A percentile compares a stretch with the other conserved stretches of the same genome.
Evolutionary conservation across 768 basidiomycete species (phyloP).

Genomic region (Mycena amicta): DNA sequence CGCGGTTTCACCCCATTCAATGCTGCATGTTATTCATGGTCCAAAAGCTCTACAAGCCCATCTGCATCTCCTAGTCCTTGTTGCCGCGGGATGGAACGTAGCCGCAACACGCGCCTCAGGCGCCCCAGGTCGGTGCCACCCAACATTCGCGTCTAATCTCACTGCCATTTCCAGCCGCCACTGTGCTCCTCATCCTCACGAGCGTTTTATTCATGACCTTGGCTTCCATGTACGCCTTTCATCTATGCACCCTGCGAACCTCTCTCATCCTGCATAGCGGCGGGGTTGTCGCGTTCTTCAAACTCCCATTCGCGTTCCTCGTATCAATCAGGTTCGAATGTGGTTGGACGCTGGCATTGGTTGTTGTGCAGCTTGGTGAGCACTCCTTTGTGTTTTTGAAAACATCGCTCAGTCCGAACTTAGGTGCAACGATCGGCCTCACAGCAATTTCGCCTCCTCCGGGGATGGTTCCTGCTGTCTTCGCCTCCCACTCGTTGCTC

Average conservation of each 20-base stretch:
- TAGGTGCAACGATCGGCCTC: slow-evolving; percentile 17
- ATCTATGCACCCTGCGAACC: not conserved
- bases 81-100: slow-evolving; percentile 17
- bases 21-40: not conserved
- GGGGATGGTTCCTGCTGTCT: slow-evolving; percentile 8
- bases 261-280: slow-evolving; percentile 6
- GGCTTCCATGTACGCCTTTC: not conserved
- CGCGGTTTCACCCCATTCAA: not conserved
- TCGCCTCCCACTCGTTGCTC: slow-evolving; percentile 12
- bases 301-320: slow-evolving; percentile 13
- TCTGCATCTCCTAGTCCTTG: slow-evolving; percentile 13
- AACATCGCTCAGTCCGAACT: not conserved
- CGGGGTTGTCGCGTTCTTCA: slow-evolving; percentile 11
- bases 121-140: slow-evolving; percentile 4
- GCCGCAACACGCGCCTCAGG: slow-evolving; percentile 6
- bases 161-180: slow-evolving; percentile 13
- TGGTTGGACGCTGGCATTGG: slow-evolving; percentile 6
- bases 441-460: slow-evolving; percentile 8
- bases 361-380: slow-evolving; percentile 13
- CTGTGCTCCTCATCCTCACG: slow-evolving; percentile 15
- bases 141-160: not conserved
- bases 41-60: slow-evolving; percentile 14
- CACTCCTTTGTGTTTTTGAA: not conserved
- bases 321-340: slow-evolving; percentile 17
- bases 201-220: slow-evolving; percentile 11